Evolutionary conservation across 257 asterid species (phyloP).

Genomic region (Solanum appendiculatum): DNA sequence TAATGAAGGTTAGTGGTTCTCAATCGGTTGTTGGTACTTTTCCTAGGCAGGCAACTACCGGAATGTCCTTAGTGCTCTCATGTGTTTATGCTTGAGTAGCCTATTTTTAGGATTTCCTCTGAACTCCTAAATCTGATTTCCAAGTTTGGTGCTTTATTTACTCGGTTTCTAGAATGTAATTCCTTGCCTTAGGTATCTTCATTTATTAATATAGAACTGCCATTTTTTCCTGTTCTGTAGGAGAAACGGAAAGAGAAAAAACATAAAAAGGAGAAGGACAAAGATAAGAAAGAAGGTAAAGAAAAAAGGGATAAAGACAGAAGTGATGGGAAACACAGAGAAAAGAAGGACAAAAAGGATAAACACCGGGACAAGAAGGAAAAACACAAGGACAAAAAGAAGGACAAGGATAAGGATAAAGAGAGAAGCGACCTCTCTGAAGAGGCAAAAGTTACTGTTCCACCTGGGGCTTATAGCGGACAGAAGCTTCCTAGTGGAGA

Average conservation of each 20-base stretch:
- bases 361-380: constrained; percentile 58
- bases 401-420: constrained; percentile 29
- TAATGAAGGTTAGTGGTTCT: neutral
- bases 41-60: neutral
- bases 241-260: constrained; percentile 56
- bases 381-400: constrained; percentile 16
- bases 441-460: constrained; percentile 34
- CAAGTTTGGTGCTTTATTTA: neutral
- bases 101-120: neutral
- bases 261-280: constrained; percentile 59
- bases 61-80: neutral
- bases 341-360: constrained; percentile 53
- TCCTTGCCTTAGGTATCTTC: neutral
- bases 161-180: neutral
- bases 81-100: neutral
- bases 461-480: constrained; percentile 22
- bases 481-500: constrained; percentile 17
- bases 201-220: neutral
- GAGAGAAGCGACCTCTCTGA: constrained; percentile 54
- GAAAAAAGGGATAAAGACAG: constrained; percentile 53
- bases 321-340: constrained; percentile 45
- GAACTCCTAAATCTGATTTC: neutral
- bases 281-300: constrained; percentile 50
- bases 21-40: neutral
- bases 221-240: constrained; percentile 23